A percentile compares a stretch with the other conserved stretches of the same genome.
phyloP scores from a whole-genome alignment of 1,284 basidiomycete genomes.

The Trichosporon coremiiforme region DNA sequence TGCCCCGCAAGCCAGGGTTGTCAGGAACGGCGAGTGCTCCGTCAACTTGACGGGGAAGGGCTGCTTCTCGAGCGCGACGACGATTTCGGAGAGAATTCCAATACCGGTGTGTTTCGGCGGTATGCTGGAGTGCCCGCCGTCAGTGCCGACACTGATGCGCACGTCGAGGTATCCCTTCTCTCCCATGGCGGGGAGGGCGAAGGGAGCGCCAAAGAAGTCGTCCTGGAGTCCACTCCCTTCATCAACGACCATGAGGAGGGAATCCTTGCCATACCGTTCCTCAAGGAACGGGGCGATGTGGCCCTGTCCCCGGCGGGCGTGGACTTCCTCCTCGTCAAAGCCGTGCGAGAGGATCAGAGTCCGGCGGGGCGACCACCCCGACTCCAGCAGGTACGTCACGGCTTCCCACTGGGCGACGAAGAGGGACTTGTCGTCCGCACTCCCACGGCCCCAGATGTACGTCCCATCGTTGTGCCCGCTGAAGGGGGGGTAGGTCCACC shows the following conservation, averaged over 20 bases:
- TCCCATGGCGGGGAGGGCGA: slow-evolving; percentile 48
- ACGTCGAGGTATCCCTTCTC: slow-evolving; percentile 56
- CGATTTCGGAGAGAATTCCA: slow-evolving; percentile 55
- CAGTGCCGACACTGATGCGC: slow-evolving; percentile 50
- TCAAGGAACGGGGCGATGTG: slow-evolving; percentile 53
- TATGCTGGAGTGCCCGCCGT: slow-evolving; percentile 57
- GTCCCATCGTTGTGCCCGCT: slow-evolving; percentile 51
- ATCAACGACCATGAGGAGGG: slow-evolving; percentile 55
- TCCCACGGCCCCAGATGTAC: slow-evolving; percentile 55
- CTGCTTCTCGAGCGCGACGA: slow-evolving; percentile 54
- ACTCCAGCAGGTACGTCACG: slow-evolving; percentile 49
- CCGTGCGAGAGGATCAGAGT: slow-evolving; percentile 55
- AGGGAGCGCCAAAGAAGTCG: slow-evolving; percentile 47
- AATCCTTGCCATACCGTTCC: slow-evolving; percentile 52
- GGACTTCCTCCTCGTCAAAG: slow-evolving; percentile 54
- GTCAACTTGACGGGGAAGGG: slow-evolving; percentile 53
- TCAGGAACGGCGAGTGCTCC: slow-evolving; percentile 54
- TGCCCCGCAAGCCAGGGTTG: slow-evolving; percentile 56
- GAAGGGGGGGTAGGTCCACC: slow-evolving; percentile 55
- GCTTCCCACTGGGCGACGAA: slow-evolving; percentile 57
- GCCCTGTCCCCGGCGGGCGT: slow-evolving; percentile 53
- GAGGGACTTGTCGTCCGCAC: slow-evolving; percentile 53
- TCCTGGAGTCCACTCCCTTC: slow-evolving; percentile 50
- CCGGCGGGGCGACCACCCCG: slow-evolving; percentile 48
- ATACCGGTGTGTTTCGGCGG: slow-evolving; percentile 59